Base-by-base conservation (phyloP, 1,284 basidiomycete genomes). In the Porodaedalea pini region DNA sequence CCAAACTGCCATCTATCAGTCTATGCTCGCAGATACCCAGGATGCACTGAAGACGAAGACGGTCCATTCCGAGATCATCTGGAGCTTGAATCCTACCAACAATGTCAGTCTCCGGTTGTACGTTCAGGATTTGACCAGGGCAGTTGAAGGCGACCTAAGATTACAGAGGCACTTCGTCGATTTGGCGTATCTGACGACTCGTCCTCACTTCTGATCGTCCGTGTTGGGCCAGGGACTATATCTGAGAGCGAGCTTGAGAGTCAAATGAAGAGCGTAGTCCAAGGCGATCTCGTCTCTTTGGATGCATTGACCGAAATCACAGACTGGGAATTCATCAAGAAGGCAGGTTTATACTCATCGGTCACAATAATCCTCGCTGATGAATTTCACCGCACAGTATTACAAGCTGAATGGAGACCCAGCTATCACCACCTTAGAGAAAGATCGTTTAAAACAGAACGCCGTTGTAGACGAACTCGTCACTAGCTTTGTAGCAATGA, bases 41-140 rank as follows among this genome's bases (percentile, higher is more conserved):
- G 73, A 73, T 17, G 63, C 72, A 0, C 72, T 93, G 58, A 77
- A 85, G 47, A 92, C 91, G 2, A 88, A 86, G 70, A 88, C 89
- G 0, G 74, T 92, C 0, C 91, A 96, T 68, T 92, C 90, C 0
- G 94, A 97, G 69, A 80, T 97, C 52, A 75, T 97, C 10, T 92
- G 88, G 78, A 75, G 81, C 17, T 75, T 97, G 45, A 91, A 88
- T 63, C 90, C 92, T 0, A 90, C 86, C 17, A 90, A 92, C 64
- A 95, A 94, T 68, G 90, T 90, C 53, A 52, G 77, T 65, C 19
- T 48, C 39, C 15, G 32, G 29, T 27, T 21, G 43, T 51, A 41
- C 23, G n/a, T 5, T 41, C 7, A n/a, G 3, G 39, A 44, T 32
- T 29, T 23, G 6, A 25, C n/a, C 15, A 43, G 10, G 34, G 34